Evolutionary conservation across 495 filamentous ascomycete species (phyloP).

Genomic region (Aspergillus ostianus): DNA sequence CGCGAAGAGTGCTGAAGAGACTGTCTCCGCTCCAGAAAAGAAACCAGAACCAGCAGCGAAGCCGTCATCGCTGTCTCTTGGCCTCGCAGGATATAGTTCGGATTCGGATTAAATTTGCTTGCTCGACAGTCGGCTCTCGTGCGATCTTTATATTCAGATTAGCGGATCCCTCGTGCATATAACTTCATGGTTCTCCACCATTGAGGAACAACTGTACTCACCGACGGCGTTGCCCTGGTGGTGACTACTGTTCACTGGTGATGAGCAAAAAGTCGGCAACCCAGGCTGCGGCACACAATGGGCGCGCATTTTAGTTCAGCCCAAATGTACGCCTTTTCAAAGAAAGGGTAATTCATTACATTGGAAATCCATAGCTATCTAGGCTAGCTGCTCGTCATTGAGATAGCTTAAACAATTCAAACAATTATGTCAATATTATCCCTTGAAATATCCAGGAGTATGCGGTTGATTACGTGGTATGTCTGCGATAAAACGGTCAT

Average conservation of each 20-base stretch:
- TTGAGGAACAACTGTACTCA: neutral
- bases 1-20: conserved; percentile 1
- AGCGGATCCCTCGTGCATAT: neutral
- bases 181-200: too few species aligned
- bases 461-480: neutral
- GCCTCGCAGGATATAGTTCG: conserved; percentile 44
- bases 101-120: conserved; percentile 35
- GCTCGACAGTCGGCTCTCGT: neutral
- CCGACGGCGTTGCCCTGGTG: too few species aligned
- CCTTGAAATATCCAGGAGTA: neutral
- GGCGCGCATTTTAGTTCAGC: neutral
- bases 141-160: neutral
- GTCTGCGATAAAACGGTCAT: neutral
- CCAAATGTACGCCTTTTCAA: neutral
- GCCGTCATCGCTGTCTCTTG: conserved; percentile 23
- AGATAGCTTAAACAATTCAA: neutral
- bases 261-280: too few species aligned
- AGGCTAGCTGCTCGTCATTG: neutral
- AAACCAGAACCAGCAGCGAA: conserved; percentile 16
- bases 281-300: neutral
- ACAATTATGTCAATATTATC: neutral
- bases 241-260: too few species aligned
- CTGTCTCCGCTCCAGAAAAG: conserved; percentile 1
- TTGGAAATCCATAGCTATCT: neutral
- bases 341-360: neutral